These are phyloP conservation scores for Colletotrichum cordylinicola DNA, from an alignment of 2,329 filamentous ascomycete species.

Conservation along the genomic window DNA sequence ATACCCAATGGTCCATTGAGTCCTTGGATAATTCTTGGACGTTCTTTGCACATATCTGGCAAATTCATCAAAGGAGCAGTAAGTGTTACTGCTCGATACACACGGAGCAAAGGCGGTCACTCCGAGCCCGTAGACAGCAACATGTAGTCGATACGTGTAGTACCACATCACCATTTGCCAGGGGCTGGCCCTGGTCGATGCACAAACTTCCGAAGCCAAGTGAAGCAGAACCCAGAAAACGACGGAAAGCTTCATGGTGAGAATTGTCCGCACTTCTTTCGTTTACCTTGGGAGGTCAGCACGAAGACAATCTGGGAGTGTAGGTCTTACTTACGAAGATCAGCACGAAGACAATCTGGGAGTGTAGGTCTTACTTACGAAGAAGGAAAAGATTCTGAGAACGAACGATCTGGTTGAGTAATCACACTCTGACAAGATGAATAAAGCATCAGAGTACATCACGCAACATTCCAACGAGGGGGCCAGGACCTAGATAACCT, in stretches of 20 bases:
- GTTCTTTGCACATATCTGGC: not conserved
- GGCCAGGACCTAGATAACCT: not conserved
- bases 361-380: not conserved
- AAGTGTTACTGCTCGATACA: accelerated
- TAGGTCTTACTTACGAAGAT: not conserved
- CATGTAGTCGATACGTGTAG: not conserved
- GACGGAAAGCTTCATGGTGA: not conserved
- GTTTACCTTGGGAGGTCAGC: not conserved
- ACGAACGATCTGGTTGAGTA: not conserved
- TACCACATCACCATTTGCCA: not conserved
- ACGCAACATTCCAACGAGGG: not conserved
- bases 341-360: not conserved
- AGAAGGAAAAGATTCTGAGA: no score
- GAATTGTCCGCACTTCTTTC: not conserved
- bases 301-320: not conserved
- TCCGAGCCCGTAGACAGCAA: not conserved
- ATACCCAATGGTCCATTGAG: not conserved
- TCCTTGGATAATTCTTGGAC: not conserved
- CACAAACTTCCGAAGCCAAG: not conserved
- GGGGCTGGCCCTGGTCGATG: not conserved
- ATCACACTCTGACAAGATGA: not conserved
- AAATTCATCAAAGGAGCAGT: not conserved
- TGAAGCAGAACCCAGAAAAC: not conserved
- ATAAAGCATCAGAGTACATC: not conserved
- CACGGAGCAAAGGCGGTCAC: not conserved